These are phyloP conservation scores for Podospora pseudopauciseta DNA, from an alignment of 495 filamentous ascomycete genomes.

Conservation along the genomic window DNA sequence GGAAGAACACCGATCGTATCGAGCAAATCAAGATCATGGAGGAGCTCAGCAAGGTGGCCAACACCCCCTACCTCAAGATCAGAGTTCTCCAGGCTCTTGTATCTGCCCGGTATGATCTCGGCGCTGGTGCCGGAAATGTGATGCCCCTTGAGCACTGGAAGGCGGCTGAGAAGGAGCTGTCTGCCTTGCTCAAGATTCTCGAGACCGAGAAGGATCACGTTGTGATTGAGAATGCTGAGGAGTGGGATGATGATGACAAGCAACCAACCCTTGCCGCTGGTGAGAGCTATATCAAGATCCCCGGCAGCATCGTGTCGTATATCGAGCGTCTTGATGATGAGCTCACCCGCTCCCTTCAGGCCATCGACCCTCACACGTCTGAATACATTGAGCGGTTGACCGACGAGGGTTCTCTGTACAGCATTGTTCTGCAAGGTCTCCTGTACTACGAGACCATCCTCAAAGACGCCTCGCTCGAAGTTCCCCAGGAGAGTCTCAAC, in stretches of 20 bases:
- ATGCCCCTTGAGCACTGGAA: conserved; percentile 99
- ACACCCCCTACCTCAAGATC: conserved; percentile 89
- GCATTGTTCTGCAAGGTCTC: conserved; percentile 77
- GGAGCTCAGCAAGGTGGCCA: conserved; percentile 83
- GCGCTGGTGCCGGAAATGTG: conserved; percentile 71
- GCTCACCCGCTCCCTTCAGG: conserved; percentile 90
- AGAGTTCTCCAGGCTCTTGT: conserved; percentile 88
- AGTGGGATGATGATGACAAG: conserved; percentile 99
- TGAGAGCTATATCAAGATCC: conserved; percentile 76
- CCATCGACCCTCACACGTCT: conserved; percentile 96
- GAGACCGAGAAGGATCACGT: conserved; percentile 73
- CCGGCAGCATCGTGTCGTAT: conserved; percentile 90
- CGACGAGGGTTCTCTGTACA: conserved; percentile 90
- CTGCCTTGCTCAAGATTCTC: conserved; percentile 69
- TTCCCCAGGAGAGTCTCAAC: conserved; percentile 78
- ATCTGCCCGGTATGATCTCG: conserved; percentile 91
- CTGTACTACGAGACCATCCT: conserved; percentile 80
- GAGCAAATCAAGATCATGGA: conserved; percentile 98
- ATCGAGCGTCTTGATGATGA: conserved; percentile 96
- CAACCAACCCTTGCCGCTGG: conserved; percentile 65
- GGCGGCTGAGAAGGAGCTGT: conserved; percentile 80
- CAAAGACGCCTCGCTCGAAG: conserved; percentile 66
- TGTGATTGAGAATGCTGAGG: conserved; percentile 86
- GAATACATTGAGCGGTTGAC: conserved; percentile 95
- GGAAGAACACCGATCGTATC: conserved; percentile 94